Conservation (phyloP, 1,284 basidiomycete species). For the Trametes pubescens region DNA sequence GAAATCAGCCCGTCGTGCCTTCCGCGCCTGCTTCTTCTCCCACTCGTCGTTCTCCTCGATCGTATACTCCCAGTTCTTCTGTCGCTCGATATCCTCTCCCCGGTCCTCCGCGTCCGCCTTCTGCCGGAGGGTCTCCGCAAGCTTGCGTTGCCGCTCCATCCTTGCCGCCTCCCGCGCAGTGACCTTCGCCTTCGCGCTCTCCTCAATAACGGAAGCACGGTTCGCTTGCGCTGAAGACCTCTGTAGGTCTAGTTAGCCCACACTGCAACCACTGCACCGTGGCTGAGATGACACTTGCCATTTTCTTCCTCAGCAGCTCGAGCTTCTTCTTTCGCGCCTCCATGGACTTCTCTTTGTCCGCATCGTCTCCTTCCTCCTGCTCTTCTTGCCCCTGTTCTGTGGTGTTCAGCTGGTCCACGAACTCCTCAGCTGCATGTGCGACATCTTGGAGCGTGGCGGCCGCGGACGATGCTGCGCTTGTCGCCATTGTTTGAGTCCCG, state of each 20-base stretch:
- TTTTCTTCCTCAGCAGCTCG: slow-evolving; percentile 75
- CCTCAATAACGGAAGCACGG: slow-evolving; percentile 83
- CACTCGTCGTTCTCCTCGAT: slow-evolving; percentile 95
- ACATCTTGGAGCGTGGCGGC: slow-evolving; percentile 26
- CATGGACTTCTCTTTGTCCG: slow-evolving; percentile 54
- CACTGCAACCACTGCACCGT: slow-evolving; percentile 23
- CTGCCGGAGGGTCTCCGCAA: slow-evolving; percentile 87
- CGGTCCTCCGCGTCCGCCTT: slow-evolving; percentile 90
- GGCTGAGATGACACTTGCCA: slow-evolving; percentile 58
- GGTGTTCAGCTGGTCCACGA: slow-evolving; percentile 41
- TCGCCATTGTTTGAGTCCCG: slow-evolving; percentile 10
- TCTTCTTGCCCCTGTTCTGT: slow-evolving; percentile 28
- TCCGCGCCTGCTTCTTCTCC: slow-evolving; percentile 87
- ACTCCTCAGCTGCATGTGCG: slow-evolving; percentile 40
- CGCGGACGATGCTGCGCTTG: slow-evolving; percentile 7
- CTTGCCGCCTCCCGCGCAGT: slow-evolving; percentile 81
- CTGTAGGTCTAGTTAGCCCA: slow-evolving; percentile 48
- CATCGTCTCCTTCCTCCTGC: slow-evolving; percentile 19
- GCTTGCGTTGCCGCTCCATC: slow-evolving; percentile 85
- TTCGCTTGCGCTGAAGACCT: slow-evolving; percentile 83
- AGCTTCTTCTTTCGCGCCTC: slow-evolving; percentile 83
- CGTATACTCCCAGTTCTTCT: slow-evolving; percentile 93
- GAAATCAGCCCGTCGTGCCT: slow-evolving; percentile 79
- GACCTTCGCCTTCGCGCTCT: slow-evolving; percentile 78
- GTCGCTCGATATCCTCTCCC: slow-evolving; percentile 80